Percentiles rank a stretch among this genome's conserved stretches.
Conservation (phyloP, 2,329 filamentous ascomycete species). For the Fusarium palustre region DNA sequence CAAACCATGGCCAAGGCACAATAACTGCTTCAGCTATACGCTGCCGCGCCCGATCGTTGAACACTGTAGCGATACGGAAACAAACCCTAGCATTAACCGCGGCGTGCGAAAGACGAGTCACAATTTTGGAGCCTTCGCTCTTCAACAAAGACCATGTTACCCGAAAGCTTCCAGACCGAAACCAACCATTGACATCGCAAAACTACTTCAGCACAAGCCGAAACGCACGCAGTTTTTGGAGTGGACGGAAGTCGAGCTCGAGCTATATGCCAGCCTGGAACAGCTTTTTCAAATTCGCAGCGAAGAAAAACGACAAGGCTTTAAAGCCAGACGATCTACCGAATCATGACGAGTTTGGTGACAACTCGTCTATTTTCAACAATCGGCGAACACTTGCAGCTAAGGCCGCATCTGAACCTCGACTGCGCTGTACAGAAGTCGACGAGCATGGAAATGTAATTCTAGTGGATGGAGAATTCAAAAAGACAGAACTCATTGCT, state of each 20-base stretch:
- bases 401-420: constrained; percentile 85
- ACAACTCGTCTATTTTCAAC: constrained; percentile 70
- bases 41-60: constrained; percentile 35
- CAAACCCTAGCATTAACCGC: constrained; percentile 24
- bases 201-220: constrained; percentile 50
- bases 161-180: constrained; percentile 23
- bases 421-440: constrained; percentile 93
- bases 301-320: constrained; percentile 54
- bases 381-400: constrained; percentile 76
- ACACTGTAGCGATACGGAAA: constrained; percentile 16
- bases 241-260: constrained; percentile 33
- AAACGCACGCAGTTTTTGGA: constrained; percentile 37
- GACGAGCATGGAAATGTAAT: constrained; percentile 93
- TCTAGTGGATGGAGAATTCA: constrained; percentile 93
- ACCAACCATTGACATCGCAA: constrained; percentile 21
- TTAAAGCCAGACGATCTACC: constrained; percentile 70
- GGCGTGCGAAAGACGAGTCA: constrained; percentile 28
- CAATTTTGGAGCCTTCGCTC: constrained; percentile 49
- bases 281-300: constrained; percentile 59
- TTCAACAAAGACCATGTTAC: constrained; percentile 44
- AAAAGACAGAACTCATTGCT: constrained; percentile 96
- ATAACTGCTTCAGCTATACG: constrained; percentile 32
- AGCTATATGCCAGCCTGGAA: constrained; percentile 58
- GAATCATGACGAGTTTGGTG: constrained; percentile 67
- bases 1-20: constrained; percentile 53